Percentiles rank a stretch among this genome's conserved stretches.
Evolutionary conservation across 441 rosid genomes (phyloP).

Genomic region (Croton setiger): DNA sequence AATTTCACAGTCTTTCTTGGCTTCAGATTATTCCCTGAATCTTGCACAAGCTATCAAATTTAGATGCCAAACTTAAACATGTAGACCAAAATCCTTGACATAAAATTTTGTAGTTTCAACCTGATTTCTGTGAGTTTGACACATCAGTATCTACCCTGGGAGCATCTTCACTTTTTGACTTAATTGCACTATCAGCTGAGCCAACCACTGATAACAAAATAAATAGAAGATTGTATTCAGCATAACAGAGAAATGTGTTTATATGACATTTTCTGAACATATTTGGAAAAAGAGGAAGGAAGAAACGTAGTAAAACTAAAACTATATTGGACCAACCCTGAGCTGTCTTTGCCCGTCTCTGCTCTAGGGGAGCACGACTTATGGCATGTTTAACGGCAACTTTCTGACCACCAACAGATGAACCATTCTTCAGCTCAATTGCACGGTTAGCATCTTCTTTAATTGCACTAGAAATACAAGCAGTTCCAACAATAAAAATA

Average conservation of each 20-base stretch:
- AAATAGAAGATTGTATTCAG: slow-evolving; percentile 6
- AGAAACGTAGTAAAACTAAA: background rate
- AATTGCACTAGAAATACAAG: slow-evolving; percentile 57
- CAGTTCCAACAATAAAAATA: background rate
- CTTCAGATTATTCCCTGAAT: slow-evolving; percentile 41
- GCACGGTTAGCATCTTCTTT: slow-evolving; percentile 81
- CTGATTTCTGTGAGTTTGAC: slow-evolving; percentile 31
- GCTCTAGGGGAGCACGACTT: slow-evolving; percentile 71
- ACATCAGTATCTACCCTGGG: slow-evolving; percentile 36
- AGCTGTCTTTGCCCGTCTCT: slow-evolving; percentile 59
- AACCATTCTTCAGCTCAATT: slow-evolving; percentile 66
- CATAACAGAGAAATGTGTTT: slow-evolving; percentile 1
- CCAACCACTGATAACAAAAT: slow-evolving; percentile 19
- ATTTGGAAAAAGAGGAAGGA: background rate
- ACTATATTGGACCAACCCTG: slow-evolving; percentile 46
- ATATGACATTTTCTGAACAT: slow-evolving; percentile 8
- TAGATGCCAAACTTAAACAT: slow-evolving; percentile 14
- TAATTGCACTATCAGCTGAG: slow-evolving; percentile 34
- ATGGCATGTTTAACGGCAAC: slow-evolving; percentile 78
- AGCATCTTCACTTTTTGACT: slow-evolving; percentile 27
- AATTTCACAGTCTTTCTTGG: slow-evolving; percentile 42
- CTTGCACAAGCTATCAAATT: slow-evolving; percentile 29
- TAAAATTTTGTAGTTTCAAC: slow-evolving; percentile 15
- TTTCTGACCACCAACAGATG: slow-evolving; percentile 76
- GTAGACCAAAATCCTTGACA: background rate